A percentile compares a stretch with the other conserved stretches of the same genome.
These are phyloP conservation scores for Talaromyces sp. DNA, from an alignment of 2,329 filamentous ascomycete genomes.

Conservation along the genomic window DNA sequence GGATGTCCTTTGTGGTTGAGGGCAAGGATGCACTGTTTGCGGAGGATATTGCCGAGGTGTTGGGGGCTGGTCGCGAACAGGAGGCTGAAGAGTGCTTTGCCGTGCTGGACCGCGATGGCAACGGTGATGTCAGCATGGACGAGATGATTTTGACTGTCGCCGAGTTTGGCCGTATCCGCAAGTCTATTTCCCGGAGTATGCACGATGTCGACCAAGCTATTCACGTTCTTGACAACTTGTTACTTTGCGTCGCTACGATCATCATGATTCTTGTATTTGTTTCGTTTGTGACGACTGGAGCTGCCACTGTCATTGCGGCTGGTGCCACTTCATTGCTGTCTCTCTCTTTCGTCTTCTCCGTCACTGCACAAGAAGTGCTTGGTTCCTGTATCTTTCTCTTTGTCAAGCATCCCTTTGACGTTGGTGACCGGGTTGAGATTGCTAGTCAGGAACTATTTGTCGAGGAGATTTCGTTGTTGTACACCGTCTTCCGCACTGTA, in stretches of 20 bases:
- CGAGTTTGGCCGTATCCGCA: conserved; percentile 78
- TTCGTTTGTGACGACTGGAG: conserved; percentile 81
- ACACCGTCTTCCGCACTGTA: conserved; percentile 83
- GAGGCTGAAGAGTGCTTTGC: conserved; percentile 84
- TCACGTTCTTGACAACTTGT: conserved; percentile 78
- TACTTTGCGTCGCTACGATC: conserved; percentile 74
- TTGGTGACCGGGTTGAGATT: conserved; percentile 90
- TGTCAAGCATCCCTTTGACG: conserved; percentile 96
- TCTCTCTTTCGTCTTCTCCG: conserved; percentile 92
- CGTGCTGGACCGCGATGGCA: conserved; percentile 76
- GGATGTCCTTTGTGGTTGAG: conserved; percentile 97
- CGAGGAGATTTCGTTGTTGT: conserved; percentile 89
- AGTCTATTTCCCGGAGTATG: conserved; percentile 88
- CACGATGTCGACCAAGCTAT: conserved; percentile 96
- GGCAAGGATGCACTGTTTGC: conserved; percentile 71
- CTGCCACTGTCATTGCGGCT: conserved; percentile 79
- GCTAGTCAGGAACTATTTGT: conserved; percentile 65
- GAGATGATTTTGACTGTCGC: conserved; percentile 89
- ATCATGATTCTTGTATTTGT: conserved; percentile 82
- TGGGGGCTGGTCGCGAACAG: conserved; percentile 65
- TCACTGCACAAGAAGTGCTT: conserved; percentile 89
- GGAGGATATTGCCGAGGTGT: conserved; percentile 82
- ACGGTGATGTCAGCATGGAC: conserved; percentile 90
- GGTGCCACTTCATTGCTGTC: conserved; percentile 89
- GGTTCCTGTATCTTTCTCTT: conserved; percentile 98